These are phyloP conservation scores for Fusarium goolgardi DNA, from an alignment of 2,329 filamentous ascomycete genomes.

Conservation along the genomic window DNA sequence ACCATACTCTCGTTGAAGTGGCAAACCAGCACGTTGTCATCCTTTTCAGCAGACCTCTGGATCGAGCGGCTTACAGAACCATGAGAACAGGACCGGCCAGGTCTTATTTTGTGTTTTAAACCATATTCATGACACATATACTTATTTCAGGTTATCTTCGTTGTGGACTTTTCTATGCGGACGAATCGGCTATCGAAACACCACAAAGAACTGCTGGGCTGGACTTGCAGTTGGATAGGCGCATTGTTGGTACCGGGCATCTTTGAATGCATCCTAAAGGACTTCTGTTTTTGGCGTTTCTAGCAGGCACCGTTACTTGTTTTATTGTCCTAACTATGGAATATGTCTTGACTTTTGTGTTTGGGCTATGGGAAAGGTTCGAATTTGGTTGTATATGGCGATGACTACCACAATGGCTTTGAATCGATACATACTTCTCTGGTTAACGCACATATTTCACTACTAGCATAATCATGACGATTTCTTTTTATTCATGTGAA, in stretches of 20 bases:
- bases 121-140: neutral
- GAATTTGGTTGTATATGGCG: conserved; percentile 12
- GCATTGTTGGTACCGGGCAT: conserved; percentile 19
- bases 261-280: conserved; percentile 4
- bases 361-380: neutral
- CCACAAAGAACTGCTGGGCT: conserved; percentile 1
- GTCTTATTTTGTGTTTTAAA: neutral
- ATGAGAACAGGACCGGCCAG: neutral
- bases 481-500: neutral
- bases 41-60: conserved; percentile 1
- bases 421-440: conserved; percentile 5
- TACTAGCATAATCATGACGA: neutral
- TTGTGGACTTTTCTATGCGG: neutral
- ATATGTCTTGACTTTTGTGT: conserved; percentile 7
- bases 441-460: conserved; percentile 3
- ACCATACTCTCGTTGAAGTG: conserved; percentile 78
- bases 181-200: neutral
- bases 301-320: neutral
- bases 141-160: neutral
- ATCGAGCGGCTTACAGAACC: conserved; percentile 2
- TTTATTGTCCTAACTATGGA: conserved; percentile 1
- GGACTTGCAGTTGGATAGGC: conserved; percentile 18
- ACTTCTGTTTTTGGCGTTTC: conserved; percentile 29
- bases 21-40: neutral
- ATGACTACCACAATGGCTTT: conserved; percentile 23